These are phyloP conservation scores for Allomyces arbusculus DNA, from an alignment of 192 early-diverging fungal genomes.

Conservation along the genomic window DNA sequence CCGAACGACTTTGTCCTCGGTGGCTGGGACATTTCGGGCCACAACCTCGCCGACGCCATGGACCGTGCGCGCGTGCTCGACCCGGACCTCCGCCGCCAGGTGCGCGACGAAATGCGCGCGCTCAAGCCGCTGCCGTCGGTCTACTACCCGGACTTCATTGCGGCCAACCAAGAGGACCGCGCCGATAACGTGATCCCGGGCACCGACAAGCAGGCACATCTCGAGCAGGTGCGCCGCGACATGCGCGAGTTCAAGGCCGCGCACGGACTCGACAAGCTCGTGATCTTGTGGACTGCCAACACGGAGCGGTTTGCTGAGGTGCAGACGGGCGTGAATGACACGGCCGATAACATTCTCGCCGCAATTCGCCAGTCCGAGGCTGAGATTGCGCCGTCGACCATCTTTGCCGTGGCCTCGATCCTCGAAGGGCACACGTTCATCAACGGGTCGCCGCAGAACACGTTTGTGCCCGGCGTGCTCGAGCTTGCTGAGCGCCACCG, in stretches of 20 bases:
- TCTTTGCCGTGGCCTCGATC: conserved; percentile 92
- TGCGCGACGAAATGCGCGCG: conserved; percentile 53
- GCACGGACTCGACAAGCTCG: conserved; percentile 76
- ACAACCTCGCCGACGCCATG: conserved; percentile 82
- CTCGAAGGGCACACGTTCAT: conserved; percentile 89
- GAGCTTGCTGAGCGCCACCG: conserved; percentile 70
- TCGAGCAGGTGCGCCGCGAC: conserved; percentile 81
- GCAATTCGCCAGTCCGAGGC: conserved; percentile 62
- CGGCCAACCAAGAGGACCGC: conserved; percentile 92
- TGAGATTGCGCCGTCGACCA: conserved; percentile 85
- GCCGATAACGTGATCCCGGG: conserved; percentile 80
- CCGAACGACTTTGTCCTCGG: conserved; percentile 94
- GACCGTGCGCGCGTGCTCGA: conserved; percentile 86
- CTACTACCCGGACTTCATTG: conserved; percentile 99
- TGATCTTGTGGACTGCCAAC: conserved; percentile 98
- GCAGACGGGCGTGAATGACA: conserved; percentile 86
- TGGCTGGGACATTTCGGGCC: conserved; percentile 89
- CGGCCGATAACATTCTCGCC: conserved; percentile 72
- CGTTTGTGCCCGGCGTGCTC: conserved; percentile 89
- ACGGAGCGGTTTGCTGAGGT: conserved; percentile 83
- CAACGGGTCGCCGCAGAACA: conserved; percentile 99
- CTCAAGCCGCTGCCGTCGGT: conserved; percentile 83
- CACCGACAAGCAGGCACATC: conserved; percentile 69
- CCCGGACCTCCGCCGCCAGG: conserved; percentile 86
- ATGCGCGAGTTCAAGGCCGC: conserved; percentile 85